Conservation (phyloP, 2,329 filamentous ascomycete genomes). For the Orbilia brochopaga region DNA sequence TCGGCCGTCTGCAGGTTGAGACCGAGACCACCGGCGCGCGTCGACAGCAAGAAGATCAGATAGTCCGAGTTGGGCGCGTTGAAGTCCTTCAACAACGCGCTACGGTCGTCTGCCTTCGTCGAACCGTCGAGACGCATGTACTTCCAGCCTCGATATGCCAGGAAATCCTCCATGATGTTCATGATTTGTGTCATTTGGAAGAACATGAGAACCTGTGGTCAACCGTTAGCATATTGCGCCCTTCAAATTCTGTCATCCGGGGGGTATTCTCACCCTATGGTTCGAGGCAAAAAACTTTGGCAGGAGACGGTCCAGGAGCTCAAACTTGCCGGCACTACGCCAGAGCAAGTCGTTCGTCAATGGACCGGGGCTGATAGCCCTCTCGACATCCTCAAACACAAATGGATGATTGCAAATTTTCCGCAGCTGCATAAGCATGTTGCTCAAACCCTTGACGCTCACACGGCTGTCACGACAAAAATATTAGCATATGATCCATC, state of each 20-base stretch:
- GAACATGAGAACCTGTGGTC: conserved; percentile 78
- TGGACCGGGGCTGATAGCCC: conserved; percentile 91
- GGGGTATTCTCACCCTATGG: conserved; percentile 69
- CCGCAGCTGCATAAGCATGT: conserved; percentile 99
- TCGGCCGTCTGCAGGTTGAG: conserved; percentile 96
- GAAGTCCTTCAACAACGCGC: conserved; percentile 84
- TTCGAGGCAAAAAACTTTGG: conserved; percentile 91
- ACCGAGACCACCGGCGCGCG: conserved; percentile 95
- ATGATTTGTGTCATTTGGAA: conserved; percentile 99
- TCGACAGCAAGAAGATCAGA: conserved; percentile 98
- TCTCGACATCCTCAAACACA: conserved; percentile 96
- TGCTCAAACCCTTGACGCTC: conserved; percentile 74
- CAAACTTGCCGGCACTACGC: conserved; percentile 96
- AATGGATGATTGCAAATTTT: conserved; percentile 99
- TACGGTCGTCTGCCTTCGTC: conserved; percentile 96
- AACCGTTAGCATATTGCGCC: background rate
- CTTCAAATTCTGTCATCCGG: background rate
- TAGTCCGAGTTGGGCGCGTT: conserved; percentile 89
- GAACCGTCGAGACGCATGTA: conserved; percentile 95
- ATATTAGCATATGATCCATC: background rate
- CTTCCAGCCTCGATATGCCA: conserved; percentile 79
- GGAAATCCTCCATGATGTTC: conserved; percentile 99
- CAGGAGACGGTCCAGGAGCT: conserved; percentile 86
- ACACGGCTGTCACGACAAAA: conserved; percentile 35
- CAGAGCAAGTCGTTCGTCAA: conserved; percentile 91